Base-by-base conservation (phyloP, 345 rosid species). In the Cardamine chenopodiifolia region DNA sequence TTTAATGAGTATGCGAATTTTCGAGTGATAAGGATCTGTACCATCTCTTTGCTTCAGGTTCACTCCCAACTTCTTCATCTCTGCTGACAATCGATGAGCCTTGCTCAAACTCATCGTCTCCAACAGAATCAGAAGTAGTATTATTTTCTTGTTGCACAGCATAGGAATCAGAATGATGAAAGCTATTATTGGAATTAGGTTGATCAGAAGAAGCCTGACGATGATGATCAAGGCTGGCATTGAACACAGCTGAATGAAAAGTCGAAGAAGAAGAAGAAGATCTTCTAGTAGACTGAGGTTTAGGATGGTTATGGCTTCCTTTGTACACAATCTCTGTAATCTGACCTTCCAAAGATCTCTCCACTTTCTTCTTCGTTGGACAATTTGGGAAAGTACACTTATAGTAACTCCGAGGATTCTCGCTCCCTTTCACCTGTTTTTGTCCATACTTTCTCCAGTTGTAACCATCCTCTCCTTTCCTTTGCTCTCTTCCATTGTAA, bases 381-480 rank as follows among this genome's bases (percentile, higher is more conserved):
- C 97, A 95, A 76, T 66, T 83, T 0, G 90, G 96, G 78, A 22
- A 87, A 20, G 97, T 90, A 87, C 99, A 95, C 85, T 92, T 92
- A 78, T 90, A 92, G 81, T 95, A 95, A 71, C 99, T 95, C 44
- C 99, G 82, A 3, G 97, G 99, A 64, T 92, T 92, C 70, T 95
- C 99, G 31, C 99, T 92, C 29, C 99, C 97, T 85, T 95, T 95
- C 48, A 91, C 97, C 55, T 90, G 97, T 78, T 95, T 95, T 72
- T 95, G 97, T 13, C 99, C 99, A 66, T 95, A 92, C 66, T 95
- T 95, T 62, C 97, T 86, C 99, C 99, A 95, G 40, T 90, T 95
- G 79, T 95, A 95, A 31, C 99, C 99, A 76, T 95, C 99, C 11
- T 90, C 97, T 42, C 93, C 83, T 74, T 86, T 88, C 53, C 74